Conservation (phyloP, 148 eudicot genomes). For the Mesembryanthemum crystallinum region DNA sequence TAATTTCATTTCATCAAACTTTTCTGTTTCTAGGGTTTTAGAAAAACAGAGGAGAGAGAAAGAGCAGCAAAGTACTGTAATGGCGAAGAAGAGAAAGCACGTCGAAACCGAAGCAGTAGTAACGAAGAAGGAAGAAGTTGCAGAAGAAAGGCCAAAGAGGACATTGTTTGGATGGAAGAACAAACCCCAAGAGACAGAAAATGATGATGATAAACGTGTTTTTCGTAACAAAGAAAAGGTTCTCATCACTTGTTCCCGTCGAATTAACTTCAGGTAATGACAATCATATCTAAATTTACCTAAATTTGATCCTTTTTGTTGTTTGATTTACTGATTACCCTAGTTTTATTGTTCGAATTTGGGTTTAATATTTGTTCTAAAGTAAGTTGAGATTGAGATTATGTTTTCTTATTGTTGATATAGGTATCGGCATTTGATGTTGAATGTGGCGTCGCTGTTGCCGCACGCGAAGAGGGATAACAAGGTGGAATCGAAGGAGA, state of each 20-base stretch:
- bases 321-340: background rate
- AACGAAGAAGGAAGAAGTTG: constrained; percentile 39
- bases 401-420: background rate
- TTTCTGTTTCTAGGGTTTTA: background rate
- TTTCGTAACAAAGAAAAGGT: constrained; percentile 68
- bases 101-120: constrained; percentile 37
- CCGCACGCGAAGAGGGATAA: constrained; percentile 90
- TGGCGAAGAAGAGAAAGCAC: constrained; percentile 92
- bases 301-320: too few relatives aligned
- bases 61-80: background rate
- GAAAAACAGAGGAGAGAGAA: background rate
- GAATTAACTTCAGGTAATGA: constrained; percentile 47
- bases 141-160: constrained; percentile 59
- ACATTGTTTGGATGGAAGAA: constrained; percentile 78
- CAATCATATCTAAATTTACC: too few relatives aligned
- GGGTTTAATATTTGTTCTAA: too few relatives aligned
- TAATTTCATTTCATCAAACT: too few relatives aligned
- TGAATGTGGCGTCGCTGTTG: constrained; percentile 65
- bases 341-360: too few relatives aligned
- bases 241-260: constrained; percentile 59
- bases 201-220: background rate
- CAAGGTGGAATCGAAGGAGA: constrained; percentile 85
- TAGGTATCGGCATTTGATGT: constrained; percentile 95
- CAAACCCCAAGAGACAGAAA: constrained; percentile 23
- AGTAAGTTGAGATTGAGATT: too few relatives aligned